Evolutionary conservation across 2,329 filamentous ascomycete genomes (phyloP).

Genomic region (Colletotrichum simmondsii): DNA sequence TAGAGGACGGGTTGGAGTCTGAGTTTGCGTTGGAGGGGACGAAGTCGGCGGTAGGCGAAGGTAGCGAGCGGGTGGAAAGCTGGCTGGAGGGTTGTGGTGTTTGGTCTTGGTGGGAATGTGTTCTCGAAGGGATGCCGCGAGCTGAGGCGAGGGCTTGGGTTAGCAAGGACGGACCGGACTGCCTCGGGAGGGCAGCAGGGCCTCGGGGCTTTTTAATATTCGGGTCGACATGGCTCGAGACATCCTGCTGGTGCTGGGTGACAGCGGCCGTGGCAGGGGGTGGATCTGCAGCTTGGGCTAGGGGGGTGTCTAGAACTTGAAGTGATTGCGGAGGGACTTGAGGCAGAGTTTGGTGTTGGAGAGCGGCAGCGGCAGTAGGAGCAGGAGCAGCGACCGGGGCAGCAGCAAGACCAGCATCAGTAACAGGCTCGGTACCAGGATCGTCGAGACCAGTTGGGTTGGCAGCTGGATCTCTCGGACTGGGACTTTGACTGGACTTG

Average conservation of each 20-base stretch:
- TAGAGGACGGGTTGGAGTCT: background rate
- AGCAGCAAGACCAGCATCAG: constrained; percentile 8
- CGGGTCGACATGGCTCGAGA: constrained; percentile 47
- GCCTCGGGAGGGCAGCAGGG: constrained; percentile 50
- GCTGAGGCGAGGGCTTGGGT: constrained; percentile 69
- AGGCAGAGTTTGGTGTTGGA: constrained; percentile 26
- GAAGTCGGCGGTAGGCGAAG: constrained; percentile 14
- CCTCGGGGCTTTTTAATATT: constrained; percentile 59
- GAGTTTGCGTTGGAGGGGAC: background rate
- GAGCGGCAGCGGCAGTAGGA: constrained; percentile 9
- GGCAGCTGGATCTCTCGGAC: constrained; percentile 7
- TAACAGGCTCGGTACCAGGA: constrained; percentile 8
- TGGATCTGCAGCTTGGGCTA: constrained; percentile 32
- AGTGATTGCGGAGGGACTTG: constrained; percentile 38
- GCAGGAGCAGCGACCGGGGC: constrained; percentile 6
- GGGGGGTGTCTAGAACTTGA: constrained; percentile 33
- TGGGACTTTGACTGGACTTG: constrained; percentile 9
- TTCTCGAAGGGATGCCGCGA: constrained; percentile 56
- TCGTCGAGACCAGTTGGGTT: constrained; percentile 6
- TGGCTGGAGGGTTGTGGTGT: constrained; percentile 1
- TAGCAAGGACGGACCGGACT: constrained; percentile 65
- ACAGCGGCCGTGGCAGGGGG: constrained; percentile 35
- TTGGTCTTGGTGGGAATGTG: constrained; percentile 28
- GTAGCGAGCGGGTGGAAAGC: constrained; percentile 24
- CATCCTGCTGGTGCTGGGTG: constrained; percentile 35